Evolutionary conservation across 306 rosid species (phyloP).

Genomic region (peach (Prunus persica)): Prunus_persica_NCBIv2 NC_034011.1:5582001-5582500

Average conservation of each 20-base stretch:
- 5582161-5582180: conserved; percentile 59
- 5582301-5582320: conserved; percentile 49
- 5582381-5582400: conserved; percentile 33
- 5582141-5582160: conserved; percentile 23
- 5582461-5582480: neutral
- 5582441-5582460: neutral
- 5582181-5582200: conserved; percentile 54
- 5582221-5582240: conserved; percentile 37
- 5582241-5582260: conserved; percentile 37
- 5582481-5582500: neutral
- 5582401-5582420: conserved; percentile 33
- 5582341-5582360: conserved; percentile 27
- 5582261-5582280: conserved; percentile 71
- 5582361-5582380: conserved; percentile 57
- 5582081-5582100: too few relatives aligned
- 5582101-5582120: too few relatives aligned
- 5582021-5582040: too few relatives aligned
- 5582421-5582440: conserved; percentile 16
- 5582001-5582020: too few relatives aligned
- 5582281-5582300: conserved; percentile 47
- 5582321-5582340: conserved; percentile 46
- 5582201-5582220: conserved; percentile 35
- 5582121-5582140: too few relatives aligned
- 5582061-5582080: too few relatives aligned
- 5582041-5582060: too few relatives aligned